phyloP scores from a whole-genome alignment of 208 protist genomes.

The Wallacemonas sp. region DNA sequence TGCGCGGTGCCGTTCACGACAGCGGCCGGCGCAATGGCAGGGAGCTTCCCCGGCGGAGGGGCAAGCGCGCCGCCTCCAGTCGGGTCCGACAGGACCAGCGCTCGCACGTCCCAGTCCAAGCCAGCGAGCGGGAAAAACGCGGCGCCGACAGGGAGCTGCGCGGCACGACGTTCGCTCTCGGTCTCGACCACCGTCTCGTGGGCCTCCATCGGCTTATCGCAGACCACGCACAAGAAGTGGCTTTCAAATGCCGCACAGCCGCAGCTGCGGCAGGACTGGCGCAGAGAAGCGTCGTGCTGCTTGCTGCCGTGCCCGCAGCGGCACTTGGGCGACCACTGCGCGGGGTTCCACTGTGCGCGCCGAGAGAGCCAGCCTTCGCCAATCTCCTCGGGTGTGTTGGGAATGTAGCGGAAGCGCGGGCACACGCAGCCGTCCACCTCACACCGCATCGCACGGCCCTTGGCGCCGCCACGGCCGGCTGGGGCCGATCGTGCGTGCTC shows the following conservation, averaged over 20 bases:
- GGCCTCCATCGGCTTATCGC: conserved; percentile 79
- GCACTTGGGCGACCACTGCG: conserved; percentile 78
- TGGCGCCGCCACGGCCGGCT: conserved; percentile 18
- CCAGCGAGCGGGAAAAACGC: conserved; percentile 68
- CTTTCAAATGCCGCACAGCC: conserved; percentile 55
- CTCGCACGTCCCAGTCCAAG: conserved; percentile 68
- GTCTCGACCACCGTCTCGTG: conserved; percentile 85
- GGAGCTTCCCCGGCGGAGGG: neutral
- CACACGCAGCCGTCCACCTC: conserved; percentile 55
- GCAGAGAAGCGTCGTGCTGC: conserved; percentile 42
- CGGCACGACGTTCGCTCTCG: conserved; percentile 42
- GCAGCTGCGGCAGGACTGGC: conserved; percentile 27
- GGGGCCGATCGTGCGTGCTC: conserved; percentile 32
- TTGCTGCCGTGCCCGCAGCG: conserved; percentile 71
- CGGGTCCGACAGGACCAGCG: conserved; percentile 57
- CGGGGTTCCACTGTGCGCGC: conserved; percentile 58
- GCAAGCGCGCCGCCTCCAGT: conserved; percentile 51
- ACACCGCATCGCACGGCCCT: conserved; percentile 31
- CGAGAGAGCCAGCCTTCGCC: conserved; percentile 82
- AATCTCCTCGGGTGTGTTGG: conserved; percentile 87
- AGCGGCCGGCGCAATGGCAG: neutral
- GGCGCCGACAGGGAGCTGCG: conserved; percentile 55
- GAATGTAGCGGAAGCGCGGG: conserved; percentile 72
- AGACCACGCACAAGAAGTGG: conserved; percentile 84
- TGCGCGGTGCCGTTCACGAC: neutral